These are phyloP conservation scores for Cyclotella cryptica DNA, from an alignment of 108 stramenopile species.

Conservation along the genomic window DNA sequence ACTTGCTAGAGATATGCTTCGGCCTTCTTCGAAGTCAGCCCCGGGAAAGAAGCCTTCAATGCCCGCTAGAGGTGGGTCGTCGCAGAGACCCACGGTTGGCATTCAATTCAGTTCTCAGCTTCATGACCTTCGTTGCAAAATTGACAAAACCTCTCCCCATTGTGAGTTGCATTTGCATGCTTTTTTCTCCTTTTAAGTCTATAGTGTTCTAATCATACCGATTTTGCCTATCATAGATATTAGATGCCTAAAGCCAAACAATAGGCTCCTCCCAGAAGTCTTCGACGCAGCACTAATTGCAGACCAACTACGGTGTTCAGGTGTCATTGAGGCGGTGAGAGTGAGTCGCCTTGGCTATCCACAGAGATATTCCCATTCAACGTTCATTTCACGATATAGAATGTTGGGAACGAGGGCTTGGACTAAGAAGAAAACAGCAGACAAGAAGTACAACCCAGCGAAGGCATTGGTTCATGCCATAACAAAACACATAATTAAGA, in stretches of 20 bases:
- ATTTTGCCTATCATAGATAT: conserved; percentile 40
- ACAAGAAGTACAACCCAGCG: conserved; percentile 20
- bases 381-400: conserved; percentile 71
- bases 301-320: conserved; percentile 86
- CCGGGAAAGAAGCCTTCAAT: conserved; percentile 16
- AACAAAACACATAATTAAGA: conserved; percentile 29
- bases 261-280: conserved; percentile 64
- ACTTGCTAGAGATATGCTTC: conserved; percentile 55
- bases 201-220: neutral
- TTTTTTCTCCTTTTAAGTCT: neutral
- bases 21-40: neutral
- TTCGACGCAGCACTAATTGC: conserved; percentile 79
- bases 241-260: conserved; percentile 91
- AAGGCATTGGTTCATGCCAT: conserved; percentile 41
- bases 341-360: conserved; percentile 88
- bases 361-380: conserved; percentile 70
- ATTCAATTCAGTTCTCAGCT: conserved; percentile 78
- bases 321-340: conserved; percentile 89
- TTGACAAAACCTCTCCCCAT: conserved; percentile 84
- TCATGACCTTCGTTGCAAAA: conserved; percentile 65
- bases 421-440: conserved; percentile 12
- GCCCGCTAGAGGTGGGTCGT: conserved; percentile 32
- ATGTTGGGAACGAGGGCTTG: conserved; percentile 40
- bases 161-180: conserved; percentile 18
- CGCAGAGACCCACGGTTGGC: conserved; percentile 69